Conservation (phyloP, 495 filamentous ascomycete genomes). For the Aspergillus bridgeri region DNA sequence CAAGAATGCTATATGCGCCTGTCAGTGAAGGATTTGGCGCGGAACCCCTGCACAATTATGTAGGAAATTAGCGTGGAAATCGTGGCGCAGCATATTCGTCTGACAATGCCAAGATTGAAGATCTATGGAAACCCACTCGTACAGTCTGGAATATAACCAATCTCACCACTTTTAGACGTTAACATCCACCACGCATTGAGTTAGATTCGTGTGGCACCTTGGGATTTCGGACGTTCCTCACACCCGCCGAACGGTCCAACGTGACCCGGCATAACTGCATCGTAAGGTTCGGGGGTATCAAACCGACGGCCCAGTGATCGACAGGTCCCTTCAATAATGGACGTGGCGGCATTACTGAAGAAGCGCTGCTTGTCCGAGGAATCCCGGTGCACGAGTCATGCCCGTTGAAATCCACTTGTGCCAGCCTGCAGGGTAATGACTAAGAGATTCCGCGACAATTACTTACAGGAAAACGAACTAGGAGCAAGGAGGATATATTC, state of each 20-base stretch:
- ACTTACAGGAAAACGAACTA: neutral
- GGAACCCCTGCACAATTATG: neutral
- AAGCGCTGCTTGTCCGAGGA: neutral
- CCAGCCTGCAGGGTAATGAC: neutral
- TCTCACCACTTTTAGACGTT: neutral
- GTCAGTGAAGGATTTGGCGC: neutral
- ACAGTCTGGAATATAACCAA: neutral
- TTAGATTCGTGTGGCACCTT: neutral
- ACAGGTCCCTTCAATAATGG: neutral
- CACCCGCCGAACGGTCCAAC: neutral
- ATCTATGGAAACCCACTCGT: neutral
- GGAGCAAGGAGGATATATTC: neutral
- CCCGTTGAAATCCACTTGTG: neutral
- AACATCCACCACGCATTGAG: too few species aligned
- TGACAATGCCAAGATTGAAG: constrained; percentile 9
- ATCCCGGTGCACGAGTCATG: neutral
- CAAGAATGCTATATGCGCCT: neutral
- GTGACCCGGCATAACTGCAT: neutral
- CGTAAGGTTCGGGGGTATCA: neutral
- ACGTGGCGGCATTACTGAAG: neutral
- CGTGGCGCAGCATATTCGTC: constrained; percentile 10
- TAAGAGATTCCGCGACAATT: neutral
- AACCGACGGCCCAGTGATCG: neutral
- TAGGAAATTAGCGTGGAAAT: constrained; percentile 2
- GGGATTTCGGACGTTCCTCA: neutral